Percentiles rank a stretch among this genome's conserved stretches.
Evolutionary conservation across 148 eudicot species (phyloP).

Genomic region (Mesembryanthemum crystallinum): DNA sequence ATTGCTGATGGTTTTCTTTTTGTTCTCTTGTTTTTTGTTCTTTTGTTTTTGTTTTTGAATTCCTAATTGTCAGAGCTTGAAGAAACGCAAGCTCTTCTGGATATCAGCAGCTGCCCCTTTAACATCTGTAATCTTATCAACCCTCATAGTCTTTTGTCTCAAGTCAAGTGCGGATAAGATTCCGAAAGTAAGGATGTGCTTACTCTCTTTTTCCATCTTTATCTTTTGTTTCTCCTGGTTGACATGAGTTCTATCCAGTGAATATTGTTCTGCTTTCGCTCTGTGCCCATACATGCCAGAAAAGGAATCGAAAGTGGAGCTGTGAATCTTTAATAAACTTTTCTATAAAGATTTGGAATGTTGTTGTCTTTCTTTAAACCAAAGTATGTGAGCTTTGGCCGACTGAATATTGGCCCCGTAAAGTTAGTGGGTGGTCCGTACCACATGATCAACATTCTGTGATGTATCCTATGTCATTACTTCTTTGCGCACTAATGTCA

Average conservation of each 20-base stretch:
- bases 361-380: slow-evolving; percentile 15
- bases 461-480: slow-evolving; percentile 11
- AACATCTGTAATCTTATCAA: slow-evolving; percentile 66
- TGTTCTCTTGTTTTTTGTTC: background rate
- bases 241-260: slow-evolving; percentile 23
- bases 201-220: background rate
- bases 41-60: slow-evolving; percentile 12
- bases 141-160: slow-evolving; percentile 53
- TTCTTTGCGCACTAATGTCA: slow-evolving; percentile 20
- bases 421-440: slow-evolving; percentile 32
- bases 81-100: slow-evolving; percentile 72
- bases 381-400: slow-evolving; percentile 21
- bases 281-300: slow-evolving; percentile 20
- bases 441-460: slow-evolving; percentile 22
- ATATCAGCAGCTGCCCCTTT: slow-evolving; percentile 91
- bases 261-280: slow-evolving; percentile 8
- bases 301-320: slow-evolving; percentile 25
- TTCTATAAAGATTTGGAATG: slow-evolving; percentile 6
- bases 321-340: slow-evolving; percentile 27
- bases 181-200: slow-evolving; percentile 48
- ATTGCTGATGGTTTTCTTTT: background rate
- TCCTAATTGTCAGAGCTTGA: slow-evolving; percentile 46
- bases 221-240: slow-evolving; percentile 18
- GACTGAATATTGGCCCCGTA: slow-evolving; percentile 28
- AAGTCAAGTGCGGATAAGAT: slow-evolving; percentile 50